Percentiles rank a stretch among this genome's conserved stretches.
Evolutionary conservation across 208 protist species (phyloP).

Genomic region (Angomonas deanei): DNA sequence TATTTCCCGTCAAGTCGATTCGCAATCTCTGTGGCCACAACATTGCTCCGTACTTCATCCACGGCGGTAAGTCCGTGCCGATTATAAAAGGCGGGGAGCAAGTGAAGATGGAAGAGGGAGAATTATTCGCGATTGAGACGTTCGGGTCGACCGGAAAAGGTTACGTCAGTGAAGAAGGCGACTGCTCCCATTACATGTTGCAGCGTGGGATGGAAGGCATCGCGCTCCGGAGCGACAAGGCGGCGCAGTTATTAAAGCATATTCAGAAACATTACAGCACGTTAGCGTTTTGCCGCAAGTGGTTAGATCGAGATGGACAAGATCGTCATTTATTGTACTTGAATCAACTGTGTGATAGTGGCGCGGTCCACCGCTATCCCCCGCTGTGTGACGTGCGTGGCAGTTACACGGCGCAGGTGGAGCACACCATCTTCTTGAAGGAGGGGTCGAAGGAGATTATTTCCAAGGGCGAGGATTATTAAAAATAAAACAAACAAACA

Average conservation of each 20-base stretch:
- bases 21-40: constrained; percentile 99
- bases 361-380: constrained; percentile 94
- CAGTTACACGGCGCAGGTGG: constrained; percentile 97
- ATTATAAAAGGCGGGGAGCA: constrained; percentile 94
- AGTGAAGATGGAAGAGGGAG: constrained; percentile 95
- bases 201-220: constrained; percentile 58
- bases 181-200: constrained; percentile 99
- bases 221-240: constrained; percentile 75
- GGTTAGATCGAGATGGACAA: constrained; percentile 93
- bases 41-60: constrained; percentile 96
- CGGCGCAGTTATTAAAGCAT: constrained; percentile 88
- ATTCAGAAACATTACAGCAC: constrained; percentile 93
- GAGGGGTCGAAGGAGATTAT: constrained; percentile 96
- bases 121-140: constrained; percentile 99
- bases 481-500: no score
- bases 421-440: constrained; percentile 95
- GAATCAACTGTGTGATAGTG: constrained; percentile 81
- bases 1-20: constrained; percentile 94
- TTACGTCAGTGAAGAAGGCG: constrained; percentile 93
- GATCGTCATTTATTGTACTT: constrained; percentile 88
- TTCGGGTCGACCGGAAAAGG: constrained; percentile 98
- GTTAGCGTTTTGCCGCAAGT: constrained; percentile 97
- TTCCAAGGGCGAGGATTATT: constrained; percentile 96
- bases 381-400: constrained; percentile 96
- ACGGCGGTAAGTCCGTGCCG: constrained; percentile 99